Conservation (phyloP, 768 basidiomycete genomes). For the Boletellus emodensis region DNA sequence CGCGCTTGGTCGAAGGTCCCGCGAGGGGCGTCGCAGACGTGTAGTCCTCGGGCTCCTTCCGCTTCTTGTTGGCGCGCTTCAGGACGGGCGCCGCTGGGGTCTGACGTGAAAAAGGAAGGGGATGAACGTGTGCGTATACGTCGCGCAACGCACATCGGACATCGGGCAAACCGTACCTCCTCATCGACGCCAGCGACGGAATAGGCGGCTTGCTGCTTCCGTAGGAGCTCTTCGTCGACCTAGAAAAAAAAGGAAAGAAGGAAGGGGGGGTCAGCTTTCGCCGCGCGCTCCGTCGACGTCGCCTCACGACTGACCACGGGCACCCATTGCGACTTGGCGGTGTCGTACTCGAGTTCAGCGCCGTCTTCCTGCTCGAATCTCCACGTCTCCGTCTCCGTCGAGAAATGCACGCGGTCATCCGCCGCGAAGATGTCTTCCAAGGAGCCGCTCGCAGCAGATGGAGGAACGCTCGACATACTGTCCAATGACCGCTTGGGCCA, state of each 20-base stretch:
- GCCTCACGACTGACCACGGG: slow-evolving; percentile 59
- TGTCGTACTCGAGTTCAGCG: slow-evolving; percentile 86
- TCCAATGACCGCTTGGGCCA: neutral
- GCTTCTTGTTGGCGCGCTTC: slow-evolving; percentile 76
- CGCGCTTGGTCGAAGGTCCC: slow-evolving; percentile 63
- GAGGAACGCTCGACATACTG: slow-evolving; percentile 31
- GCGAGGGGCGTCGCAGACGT: slow-evolving; percentile 51
- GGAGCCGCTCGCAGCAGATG: slow-evolving; percentile 50
- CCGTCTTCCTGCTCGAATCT: slow-evolving; percentile 88
- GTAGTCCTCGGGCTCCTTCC: slow-evolving; percentile 69
- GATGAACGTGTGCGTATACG: slow-evolving; percentile 21
- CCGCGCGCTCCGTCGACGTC: neutral
- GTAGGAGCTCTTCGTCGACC: slow-evolving; percentile 85
- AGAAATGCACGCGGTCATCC: slow-evolving; percentile 82
- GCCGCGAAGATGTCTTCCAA: slow-evolving; percentile 62
- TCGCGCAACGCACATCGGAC: slow-evolving; percentile 17
- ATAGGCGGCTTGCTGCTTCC: slow-evolving; percentile 93
- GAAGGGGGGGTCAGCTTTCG: no score
- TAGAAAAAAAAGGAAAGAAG: slow-evolving; percentile 27
- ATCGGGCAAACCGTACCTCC: slow-evolving; percentile 51
- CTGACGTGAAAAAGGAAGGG: slow-evolving; percentile 36
- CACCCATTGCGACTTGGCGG: slow-evolving; percentile 72
- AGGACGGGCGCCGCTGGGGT: slow-evolving; percentile 84
- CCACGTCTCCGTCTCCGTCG: slow-evolving; percentile 74
- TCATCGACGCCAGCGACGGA: slow-evolving; percentile 92